Base-by-base conservation (phyloP, 139 green algal genomes). In the Chlorella ohadii region DNA sequence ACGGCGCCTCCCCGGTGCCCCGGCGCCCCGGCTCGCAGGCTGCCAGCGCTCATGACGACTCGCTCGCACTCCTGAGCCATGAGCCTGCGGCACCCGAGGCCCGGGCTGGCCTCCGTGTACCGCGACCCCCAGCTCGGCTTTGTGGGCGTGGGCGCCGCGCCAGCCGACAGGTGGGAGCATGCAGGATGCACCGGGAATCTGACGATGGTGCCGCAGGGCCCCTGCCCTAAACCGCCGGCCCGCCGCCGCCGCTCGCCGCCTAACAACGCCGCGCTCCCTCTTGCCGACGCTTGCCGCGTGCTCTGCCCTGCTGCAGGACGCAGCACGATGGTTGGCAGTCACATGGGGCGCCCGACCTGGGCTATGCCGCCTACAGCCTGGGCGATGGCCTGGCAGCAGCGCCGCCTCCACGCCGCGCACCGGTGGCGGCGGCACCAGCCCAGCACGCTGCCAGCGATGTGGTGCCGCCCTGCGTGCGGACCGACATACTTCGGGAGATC, bases 401-500 rank as follows among this genome's bases (percentile, higher is more conserved):
- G 25, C 19, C 70, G 25, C 7, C 22, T 23, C 25, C 15, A 6
- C 70, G 12, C 38, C 47, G 2, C 12, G 9, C 19, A 2, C 31
- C 68, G 15, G 68, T 5, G 23, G 31, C 51, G 38, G 33, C 72
- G 61, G 72, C 73, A 67, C n/a, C 73, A 31, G 28, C 34, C 73
- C 19, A 27, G 11, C n/a, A 17, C 22, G 41, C 44, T 19, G 20
- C 51, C 27, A 51, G 68, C 22, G 68, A 75, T 22, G 20, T 51
- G 34, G 25, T 85, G 68, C 72, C 81, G 2, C 22, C 71, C 3
- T 31, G 38, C 3, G 33, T 63, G 25, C 79, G 44, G 13, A 36
- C 59, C 6, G 63, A 38, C 57, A 86, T 86, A 15, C 16, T 86
- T 23, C 81, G 59, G 38, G 59, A 41, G 0, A 70, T 86, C 13